phyloP scores from a whole-genome alignment of 2,329 filamentous ascomycete species.

The Davidsoniella australis region DNA sequence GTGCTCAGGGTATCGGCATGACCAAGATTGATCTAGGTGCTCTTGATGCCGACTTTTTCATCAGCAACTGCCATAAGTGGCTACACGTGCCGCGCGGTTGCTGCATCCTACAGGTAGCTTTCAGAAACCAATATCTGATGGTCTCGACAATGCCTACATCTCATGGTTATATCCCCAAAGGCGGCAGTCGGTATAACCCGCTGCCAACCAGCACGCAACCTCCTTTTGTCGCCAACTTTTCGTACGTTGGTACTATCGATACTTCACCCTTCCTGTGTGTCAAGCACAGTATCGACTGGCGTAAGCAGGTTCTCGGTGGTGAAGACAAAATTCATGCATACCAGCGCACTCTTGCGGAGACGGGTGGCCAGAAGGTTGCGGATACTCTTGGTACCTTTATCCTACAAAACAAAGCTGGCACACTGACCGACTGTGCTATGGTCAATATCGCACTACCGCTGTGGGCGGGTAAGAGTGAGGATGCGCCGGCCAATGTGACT shows the following conservation, averaged over 20 bases:
- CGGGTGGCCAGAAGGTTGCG: slow-evolving; percentile 45
- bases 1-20: slow-evolving; percentile 71
- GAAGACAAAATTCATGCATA: slow-evolving; percentile 54
- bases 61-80: slow-evolving; percentile 87
- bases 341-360: slow-evolving; percentile 40
- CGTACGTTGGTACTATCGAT: slow-evolving; percentile 63
- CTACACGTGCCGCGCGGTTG: slow-evolving; percentile 64
- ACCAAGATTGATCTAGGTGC: slow-evolving; percentile 48
- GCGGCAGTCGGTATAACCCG: slow-evolving; percentile 13
- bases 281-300: slow-evolving; percentile 54
- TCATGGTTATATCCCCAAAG: slow-evolving; percentile 50
- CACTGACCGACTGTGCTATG: slow-evolving; percentile 50
- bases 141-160: slow-evolving; percentile 62
- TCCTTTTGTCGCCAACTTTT: slow-evolving; percentile 52
- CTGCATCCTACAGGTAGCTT: slow-evolving; percentile 64
- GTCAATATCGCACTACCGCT: slow-evolving; percentile 60
- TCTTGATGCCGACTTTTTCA: slow-evolving; percentile 69
- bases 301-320: slow-evolving; percentile 50
- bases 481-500: slow-evolving; percentile 16
- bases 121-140: slow-evolving; percentile 59
- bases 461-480: slow-evolving; percentile 15
- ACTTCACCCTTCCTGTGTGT: slow-evolving; percentile 55
- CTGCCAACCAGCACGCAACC: slow-evolving; percentile 31
- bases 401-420: slow-evolving; percentile 46
- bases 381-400: slow-evolving; percentile 50